Percentiles rank a stretch among this genome's conserved stretches.
phyloP scores from a whole-genome alignment of 768 basidiomycete species.

The Hygrocybe coccinea region DNA sequence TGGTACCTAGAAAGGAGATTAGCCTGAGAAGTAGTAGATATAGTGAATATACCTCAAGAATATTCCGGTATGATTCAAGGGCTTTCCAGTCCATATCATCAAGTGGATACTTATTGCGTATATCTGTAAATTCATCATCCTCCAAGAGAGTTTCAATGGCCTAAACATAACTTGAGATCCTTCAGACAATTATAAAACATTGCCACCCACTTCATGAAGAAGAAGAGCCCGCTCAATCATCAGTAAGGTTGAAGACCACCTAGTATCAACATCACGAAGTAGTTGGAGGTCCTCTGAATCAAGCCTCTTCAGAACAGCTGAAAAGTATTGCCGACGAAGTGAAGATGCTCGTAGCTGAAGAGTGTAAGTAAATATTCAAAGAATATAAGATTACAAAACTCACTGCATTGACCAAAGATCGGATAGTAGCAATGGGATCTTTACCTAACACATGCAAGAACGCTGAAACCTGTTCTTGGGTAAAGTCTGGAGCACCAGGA shows the following conservation, averaged over 20 bases:
- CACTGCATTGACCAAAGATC: too few species aligned
- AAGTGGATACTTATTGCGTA: constrained; percentile 18
- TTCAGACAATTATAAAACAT: constrained; percentile 2
- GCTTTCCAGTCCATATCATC: constrained; percentile 11
- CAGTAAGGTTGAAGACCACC: constrained; percentile 28
- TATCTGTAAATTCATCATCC: constrained; percentile 22
- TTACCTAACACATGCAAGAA: constrained; percentile 8
- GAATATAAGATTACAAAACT: constrained; percentile 10
- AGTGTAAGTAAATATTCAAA: background rate
- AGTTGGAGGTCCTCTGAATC: constrained; percentile 17
- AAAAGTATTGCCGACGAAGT: constrained; percentile 20
- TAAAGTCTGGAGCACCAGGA: constrained; percentile 1
- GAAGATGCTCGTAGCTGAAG: constrained; percentile 21
- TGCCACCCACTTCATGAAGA: constrained; percentile 20
- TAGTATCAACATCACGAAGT: constrained; percentile 23
- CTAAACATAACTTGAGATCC: too few species aligned
- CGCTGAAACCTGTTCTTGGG: background rate
- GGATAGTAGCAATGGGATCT: too few species aligned
- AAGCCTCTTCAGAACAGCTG: constrained; percentile 13
- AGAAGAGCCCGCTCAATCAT: constrained; percentile 27
- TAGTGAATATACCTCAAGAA: too few species aligned
- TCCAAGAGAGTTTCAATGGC: constrained; percentile 13
- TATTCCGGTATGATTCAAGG: too few species aligned
- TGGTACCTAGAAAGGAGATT: too few species aligned
- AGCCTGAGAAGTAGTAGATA: too few species aligned